Evolutionary conservation across 805 yeast species (phyloP), one percentile per base, ranked within the genome.

Genomic region (Saccharomycopsis malanga): DNA sequence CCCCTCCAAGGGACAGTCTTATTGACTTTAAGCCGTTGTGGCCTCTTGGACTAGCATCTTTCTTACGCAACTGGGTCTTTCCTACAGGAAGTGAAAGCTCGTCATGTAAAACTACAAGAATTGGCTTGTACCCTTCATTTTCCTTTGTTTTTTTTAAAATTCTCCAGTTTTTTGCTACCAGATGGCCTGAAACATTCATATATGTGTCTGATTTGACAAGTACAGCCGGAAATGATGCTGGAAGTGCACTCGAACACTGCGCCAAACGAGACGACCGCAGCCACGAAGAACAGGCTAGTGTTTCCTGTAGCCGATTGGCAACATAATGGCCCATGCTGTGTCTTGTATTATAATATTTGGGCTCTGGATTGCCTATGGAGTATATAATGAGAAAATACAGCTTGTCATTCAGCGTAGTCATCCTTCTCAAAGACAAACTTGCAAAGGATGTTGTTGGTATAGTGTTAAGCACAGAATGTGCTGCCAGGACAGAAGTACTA

Each of bases 1-100:
- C 70, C 6, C 45, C 36, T 0, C 81, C 81, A 32, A 73, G 60
- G 18, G 49, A 36, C 5, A 61, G 54, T 39, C 71, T 73, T 3
- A 89, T 72, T 34, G 83, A 76, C 52, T 73, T 72, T 22, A 89
- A 67, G 0, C 97, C 97, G 58, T 87, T 87, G 58, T 89, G 98
- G 0, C 96, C 96, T 37, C 93, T 67, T n/a, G 79, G 71, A 38
- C 86, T 76, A 0, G 81, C 69, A 1, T 77, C 74, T 10, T 77
- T 80, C 15, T 65, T 67, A 41, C 91, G 69, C 1, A 83, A 59
- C 56, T 83, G 83, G 17, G 79, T 66, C 45, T 76, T 74, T 0
- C 97, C 96, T 3, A 80, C 54, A 0, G 73, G 74, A 12, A 80
- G 60, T 50, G 79, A 81, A 39, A 88, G 59, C 54, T 89, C 97